Evolutionary conservation across 768 basidiomycete species (phyloP).

Genomic region (Boletellus ananas): DNA sequence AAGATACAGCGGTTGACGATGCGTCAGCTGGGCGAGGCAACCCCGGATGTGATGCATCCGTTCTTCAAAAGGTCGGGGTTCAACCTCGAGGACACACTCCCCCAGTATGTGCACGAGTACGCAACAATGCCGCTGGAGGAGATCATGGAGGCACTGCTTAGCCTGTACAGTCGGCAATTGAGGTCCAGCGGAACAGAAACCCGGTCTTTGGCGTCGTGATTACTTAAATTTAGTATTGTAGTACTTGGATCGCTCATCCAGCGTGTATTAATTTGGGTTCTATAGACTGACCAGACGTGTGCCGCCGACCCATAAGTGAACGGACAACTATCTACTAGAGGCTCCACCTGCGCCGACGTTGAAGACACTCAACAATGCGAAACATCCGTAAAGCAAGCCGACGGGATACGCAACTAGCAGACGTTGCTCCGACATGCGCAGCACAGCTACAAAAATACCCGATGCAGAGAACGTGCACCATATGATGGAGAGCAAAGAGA

Average conservation of each 20-base stretch:
- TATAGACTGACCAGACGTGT: not conserved
- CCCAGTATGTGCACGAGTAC: slow-evolving; percentile 84
- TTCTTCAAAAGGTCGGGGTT: slow-evolving; percentile 84
- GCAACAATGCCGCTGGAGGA: slow-evolving; percentile 79
- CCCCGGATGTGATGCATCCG: slow-evolving; percentile 83
- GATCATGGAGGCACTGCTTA: slow-evolving; percentile 76
- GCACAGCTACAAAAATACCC: slow-evolving; percentile 90
- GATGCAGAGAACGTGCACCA: slow-evolving; percentile 99
- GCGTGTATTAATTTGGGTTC: too few species aligned
- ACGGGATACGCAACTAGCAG: slow-evolving; percentile 96
- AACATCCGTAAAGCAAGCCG: slow-evolving; percentile 90
- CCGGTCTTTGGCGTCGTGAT: not conserved
- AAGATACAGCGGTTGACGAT: slow-evolving; percentile 78
- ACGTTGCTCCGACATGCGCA: slow-evolving; percentile 94
- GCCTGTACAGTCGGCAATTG: slow-evolving; percentile 74
- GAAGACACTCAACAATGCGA: slow-evolving; percentile 90
- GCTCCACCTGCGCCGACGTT: slow-evolving; percentile 44
- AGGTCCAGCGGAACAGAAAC: slow-evolving; percentile 29
- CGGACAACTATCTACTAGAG: slow-evolving; percentile 28
- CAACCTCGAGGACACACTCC: slow-evolving; percentile 78
- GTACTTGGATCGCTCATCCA: not conserved
- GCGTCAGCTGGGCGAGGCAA: slow-evolving; percentile 85
- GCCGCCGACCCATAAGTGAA: slow-evolving; percentile 7
- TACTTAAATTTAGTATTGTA: not conserved
- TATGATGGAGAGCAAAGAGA: slow-evolving; percentile 77